Conservation (phyloP, 495 filamentous ascomycete genomes). For the Podospora anserina region DNA sequence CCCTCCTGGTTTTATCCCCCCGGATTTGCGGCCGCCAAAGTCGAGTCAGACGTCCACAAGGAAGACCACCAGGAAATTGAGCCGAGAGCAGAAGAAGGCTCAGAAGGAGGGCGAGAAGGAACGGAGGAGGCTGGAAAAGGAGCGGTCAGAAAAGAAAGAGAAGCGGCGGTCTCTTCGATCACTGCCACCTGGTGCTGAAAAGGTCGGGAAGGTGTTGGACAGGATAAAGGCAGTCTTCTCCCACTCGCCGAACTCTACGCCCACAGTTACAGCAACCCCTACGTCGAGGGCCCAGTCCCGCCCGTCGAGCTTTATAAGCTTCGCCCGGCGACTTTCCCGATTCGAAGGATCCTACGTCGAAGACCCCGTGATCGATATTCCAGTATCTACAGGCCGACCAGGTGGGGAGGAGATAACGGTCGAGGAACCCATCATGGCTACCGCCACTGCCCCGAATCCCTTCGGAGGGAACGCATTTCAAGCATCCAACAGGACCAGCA, state of each 20-base stretch:
- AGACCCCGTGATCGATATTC: neutral
- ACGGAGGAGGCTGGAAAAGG: constrained; percentile 30
- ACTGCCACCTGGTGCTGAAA: constrained; percentile 30
- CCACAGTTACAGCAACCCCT: constrained; percentile 17
- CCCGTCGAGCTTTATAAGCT: constrained; percentile 32
- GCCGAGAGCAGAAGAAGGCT: constrained; percentile 23
- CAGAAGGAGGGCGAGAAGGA: constrained; percentile 27
- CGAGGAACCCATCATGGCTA: constrained; percentile 27
- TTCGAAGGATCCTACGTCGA: constrained; percentile 16
- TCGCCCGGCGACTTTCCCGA: constrained; percentile 30
- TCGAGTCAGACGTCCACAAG: constrained; percentile 17
- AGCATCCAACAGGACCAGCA: constrained; percentile 38
- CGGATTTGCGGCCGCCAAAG: constrained; percentile 42
- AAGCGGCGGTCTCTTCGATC: constrained; percentile 38
- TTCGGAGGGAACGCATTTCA: constrained; percentile 15
- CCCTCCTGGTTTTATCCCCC: constrained; percentile 48
- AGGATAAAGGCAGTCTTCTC: constrained; percentile 43
- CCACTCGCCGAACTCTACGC: constrained; percentile 24
- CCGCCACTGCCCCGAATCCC: constrained; percentile 23
- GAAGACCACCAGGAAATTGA: constrained; percentile 26
- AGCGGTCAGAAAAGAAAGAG: constrained; percentile 28
- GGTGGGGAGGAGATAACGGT: constrained; percentile 5
- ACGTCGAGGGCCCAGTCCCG: constrained; percentile 16
- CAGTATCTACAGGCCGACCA: constrained; percentile 22
- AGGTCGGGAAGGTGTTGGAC: constrained; percentile 34